Base-by-base conservation (phyloP, 1,284 basidiomycete species). In the Ganoderma leucocontextum region DNA sequence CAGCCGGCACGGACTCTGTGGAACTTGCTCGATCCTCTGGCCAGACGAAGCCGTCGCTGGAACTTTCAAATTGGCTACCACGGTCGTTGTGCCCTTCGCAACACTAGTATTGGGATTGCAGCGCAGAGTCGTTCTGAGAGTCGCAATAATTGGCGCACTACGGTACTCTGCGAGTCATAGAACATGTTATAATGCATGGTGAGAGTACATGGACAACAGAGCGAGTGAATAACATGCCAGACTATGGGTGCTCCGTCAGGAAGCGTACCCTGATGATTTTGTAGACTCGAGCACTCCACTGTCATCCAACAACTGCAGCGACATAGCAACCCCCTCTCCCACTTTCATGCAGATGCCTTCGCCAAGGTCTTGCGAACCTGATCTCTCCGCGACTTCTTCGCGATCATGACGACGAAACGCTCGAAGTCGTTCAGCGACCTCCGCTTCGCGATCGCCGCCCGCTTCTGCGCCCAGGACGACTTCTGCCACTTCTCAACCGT, bases 391-490 rank as follows among this genome's bases (percentile, higher is more conserved):
- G 85, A 83, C 86, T 93, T 94, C 89, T 94, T 94, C 65, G 85
- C 85, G 73, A 94, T 73, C 89, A 94, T 89, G 59, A 92, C 87
- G 65, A 82, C 79, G 82, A 94, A 98, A 70, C 97, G 91, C 75
- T 93, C 94, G 82, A 99, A 99, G 86, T 99, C 97, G 81, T 89
- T 92, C 66, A 95, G 80, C 78, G 87, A 86, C 83, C 92, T 87
- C 80, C 96, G 89, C 80, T 88, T 88, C 83, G 93, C 85, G 71
- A 89, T 82, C n/a, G 95, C 91, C 60, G 87, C 88, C 67, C 95
- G 89, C 85, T 91, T 97, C 87, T 96, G 91, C 73, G 95, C 94
- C 97, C 96, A 99, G n/a, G 87, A 78, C 60, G 92, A 94, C 76
- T 85, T 86, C 67, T 89, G 84, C 97, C 97, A 99, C 83, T 91